Percentiles rank a stretch among this genome's conserved stretches.
Evolutionary conservation across 352 stramenopile species (phyloP).

Genomic region (Stramenopiles sp.): DNA sequence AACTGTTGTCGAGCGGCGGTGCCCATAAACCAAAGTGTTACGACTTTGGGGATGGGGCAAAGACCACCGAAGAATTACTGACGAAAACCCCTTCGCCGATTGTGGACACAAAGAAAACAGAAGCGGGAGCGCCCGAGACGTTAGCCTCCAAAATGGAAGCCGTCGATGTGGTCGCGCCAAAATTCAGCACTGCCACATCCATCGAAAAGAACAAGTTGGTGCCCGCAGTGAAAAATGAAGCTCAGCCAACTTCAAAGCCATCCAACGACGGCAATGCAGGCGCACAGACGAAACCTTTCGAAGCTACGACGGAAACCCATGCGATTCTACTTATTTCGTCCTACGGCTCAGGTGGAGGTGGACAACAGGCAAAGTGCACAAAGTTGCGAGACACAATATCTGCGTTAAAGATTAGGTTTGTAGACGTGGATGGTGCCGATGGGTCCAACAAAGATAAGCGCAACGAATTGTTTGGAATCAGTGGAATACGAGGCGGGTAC

Average conservation of each 20-base stretch:
- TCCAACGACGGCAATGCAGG: not conserved
- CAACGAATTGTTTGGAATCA: slow-evolving; percentile 48
- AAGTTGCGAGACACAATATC: not conserved
- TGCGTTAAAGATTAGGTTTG: slow-evolving; percentile 34
- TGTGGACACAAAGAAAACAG: not conserved
- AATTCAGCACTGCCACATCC: not conserved
- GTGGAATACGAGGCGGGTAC: slow-evolving; percentile 52
- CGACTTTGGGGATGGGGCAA: not conserved
- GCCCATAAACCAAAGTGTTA: slow-evolving; percentile 4
- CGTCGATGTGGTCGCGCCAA: too few relatives aligned
- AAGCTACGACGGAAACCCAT: not conserved
- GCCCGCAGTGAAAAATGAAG: not conserved
- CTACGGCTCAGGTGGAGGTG: not conserved
- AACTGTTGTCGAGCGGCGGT: not conserved
- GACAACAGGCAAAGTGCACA: not conserved
- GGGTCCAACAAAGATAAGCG: slow-evolving; percentile 48
- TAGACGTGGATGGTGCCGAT: slow-evolving; percentile 47
- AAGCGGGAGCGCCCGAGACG: not conserved
- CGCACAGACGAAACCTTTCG: not conserved
- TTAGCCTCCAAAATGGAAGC: not conserved
- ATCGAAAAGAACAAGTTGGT: not conserved
- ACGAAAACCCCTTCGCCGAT: not conserved
- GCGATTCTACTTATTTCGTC: not conserved
- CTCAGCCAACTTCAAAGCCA: not conserved
- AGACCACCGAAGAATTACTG: not conserved